These are phyloP conservation scores for Ascoidea asiatica DNA, from an alignment of 805 yeast species.

Conservation along the genomic window DNA sequence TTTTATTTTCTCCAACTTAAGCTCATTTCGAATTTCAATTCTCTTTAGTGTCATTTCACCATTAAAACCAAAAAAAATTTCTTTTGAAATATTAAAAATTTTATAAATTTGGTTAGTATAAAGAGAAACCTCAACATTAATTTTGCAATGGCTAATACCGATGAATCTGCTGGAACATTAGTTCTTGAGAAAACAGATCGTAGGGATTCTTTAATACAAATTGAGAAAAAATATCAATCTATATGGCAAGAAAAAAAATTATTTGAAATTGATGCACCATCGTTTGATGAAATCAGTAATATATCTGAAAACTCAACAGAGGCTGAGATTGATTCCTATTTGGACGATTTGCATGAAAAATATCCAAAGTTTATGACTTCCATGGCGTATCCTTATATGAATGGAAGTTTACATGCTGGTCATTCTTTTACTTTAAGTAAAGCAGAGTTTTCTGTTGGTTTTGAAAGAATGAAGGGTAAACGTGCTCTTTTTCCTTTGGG, in stretches of 20 bases:
- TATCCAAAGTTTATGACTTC: conserved; percentile 83
- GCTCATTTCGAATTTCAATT: too few relatives aligned
- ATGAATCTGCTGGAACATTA: conserved; percentile 12
- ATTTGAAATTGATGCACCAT: conserved; percentile 84
- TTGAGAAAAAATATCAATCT: conserved; percentile 80
- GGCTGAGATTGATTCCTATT: conserved; percentile 23
- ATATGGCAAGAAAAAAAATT: conserved; percentile 78
- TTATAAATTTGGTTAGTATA: too few relatives aligned
- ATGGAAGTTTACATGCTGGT: conserved; percentile 96
- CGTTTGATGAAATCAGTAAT: conserved; percentile 41
- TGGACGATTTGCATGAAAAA: conserved; percentile 59
- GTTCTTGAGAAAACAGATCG: conserved; percentile 61
- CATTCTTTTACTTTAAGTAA: conserved; percentile 92
- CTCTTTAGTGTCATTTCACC: too few relatives aligned
- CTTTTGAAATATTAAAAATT: too few relatives aligned
- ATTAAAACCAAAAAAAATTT: too few relatives aligned
- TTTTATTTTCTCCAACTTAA: too few relatives aligned
- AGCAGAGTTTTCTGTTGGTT: conserved; percentile 85
- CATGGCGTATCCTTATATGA: conserved; percentile 99
- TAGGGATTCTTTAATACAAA: conserved; percentile 83
- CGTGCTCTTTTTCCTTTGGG: conserved; percentile 91
- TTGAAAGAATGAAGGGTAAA: conserved; percentile 75
- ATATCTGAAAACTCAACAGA: conserved; percentile 14
- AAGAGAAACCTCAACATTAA: too few relatives aligned
- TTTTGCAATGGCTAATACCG: too few relatives aligned